Evolutionary conservation across 164 flowering plant genomes (phyloP).

Genomic region (Piper longum): DNA sequence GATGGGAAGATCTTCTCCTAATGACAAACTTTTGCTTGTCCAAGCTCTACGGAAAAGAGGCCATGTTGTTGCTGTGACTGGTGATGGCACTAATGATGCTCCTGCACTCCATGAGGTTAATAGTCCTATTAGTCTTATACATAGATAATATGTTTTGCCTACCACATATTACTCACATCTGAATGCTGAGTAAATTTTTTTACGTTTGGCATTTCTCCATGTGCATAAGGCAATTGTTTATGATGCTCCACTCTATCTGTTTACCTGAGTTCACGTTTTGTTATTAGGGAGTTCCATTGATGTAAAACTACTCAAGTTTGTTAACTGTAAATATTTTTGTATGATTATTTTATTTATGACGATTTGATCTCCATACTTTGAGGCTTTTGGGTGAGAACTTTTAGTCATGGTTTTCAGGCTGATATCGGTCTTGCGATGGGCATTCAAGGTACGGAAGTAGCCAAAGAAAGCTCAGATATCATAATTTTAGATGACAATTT

Average conservation of each 20-base stretch:
- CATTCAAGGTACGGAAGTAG: constrained; percentile 92
- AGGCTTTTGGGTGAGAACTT: not conserved
- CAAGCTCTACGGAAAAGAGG: constrained; percentile 64
- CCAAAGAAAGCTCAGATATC: constrained; percentile 94
- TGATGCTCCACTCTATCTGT: too few species aligned
- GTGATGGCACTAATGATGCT: constrained; percentile 99
- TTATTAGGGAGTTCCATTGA: too few species aligned
- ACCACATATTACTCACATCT: not conserved
- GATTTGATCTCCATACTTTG: not conserved
- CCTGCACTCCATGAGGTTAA: constrained; percentile 92
- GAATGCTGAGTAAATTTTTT: too few species aligned
- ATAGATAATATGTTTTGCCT: not conserved
- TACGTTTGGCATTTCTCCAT: too few species aligned
- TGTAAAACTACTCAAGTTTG: too few species aligned
- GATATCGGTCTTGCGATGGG: constrained; percentile 99
- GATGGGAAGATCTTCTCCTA: constrained; percentile 96
- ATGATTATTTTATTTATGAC: too few species aligned
- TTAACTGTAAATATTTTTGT: too few species aligned
- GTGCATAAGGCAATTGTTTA: too few species aligned
- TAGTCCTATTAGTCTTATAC: not conserved
- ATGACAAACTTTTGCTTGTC: constrained; percentile 87
- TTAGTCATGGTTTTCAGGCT: constrained; percentile 35
- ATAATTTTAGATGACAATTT: constrained; percentile 96
- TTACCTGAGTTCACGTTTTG: too few species aligned
- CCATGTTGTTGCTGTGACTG: constrained; percentile 96